A percentile compares a stretch with the other conserved stretches of the same genome.
Conservation (phyloP, 2,329 filamentous ascomycete species). For the Talaromyces sp. region DNA sequence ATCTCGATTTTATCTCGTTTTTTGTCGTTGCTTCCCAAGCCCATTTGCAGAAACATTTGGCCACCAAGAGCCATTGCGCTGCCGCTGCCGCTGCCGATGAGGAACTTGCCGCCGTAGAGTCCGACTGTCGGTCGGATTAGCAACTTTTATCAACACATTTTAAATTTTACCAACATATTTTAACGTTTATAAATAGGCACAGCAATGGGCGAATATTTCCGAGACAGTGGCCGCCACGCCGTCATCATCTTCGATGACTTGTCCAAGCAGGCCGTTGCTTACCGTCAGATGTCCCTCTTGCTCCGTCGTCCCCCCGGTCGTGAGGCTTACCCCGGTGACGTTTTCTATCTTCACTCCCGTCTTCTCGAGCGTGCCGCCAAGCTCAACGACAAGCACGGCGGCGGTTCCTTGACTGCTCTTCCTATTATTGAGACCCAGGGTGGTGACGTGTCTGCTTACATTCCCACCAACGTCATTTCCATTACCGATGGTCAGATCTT, state of each 20-base stretch:
- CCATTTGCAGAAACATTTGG: neutral
- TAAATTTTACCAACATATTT: neutral
- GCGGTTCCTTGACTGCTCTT: constrained; percentile 94
- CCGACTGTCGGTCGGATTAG: constrained; percentile 4
- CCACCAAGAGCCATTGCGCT: neutral
- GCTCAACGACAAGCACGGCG: constrained; percentile 92
- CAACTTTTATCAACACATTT: constrained; percentile 15
- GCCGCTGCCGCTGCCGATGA: constrained; percentile 10
- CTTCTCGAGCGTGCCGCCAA: constrained; percentile 98
- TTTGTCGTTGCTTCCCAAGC: constrained; percentile 1
- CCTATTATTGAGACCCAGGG: constrained; percentile 99
- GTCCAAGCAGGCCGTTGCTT: constrained; percentile 95
- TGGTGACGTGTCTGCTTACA: constrained; percentile 99
- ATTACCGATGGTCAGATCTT: constrained; percentile 99
- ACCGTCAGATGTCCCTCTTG: constrained; percentile 97
- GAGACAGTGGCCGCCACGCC: constrained; percentile 81
- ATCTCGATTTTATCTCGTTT: constrained; percentile 6
- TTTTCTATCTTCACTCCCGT: constrained; percentile 99
- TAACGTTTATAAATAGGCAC: constrained; percentile 10
- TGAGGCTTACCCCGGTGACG: constrained; percentile 99
- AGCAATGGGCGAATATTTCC: constrained; percentile 66
- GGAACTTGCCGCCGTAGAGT: constrained; percentile 17
- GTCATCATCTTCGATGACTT: constrained; percentile 92
- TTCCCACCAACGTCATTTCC: constrained; percentile 99
- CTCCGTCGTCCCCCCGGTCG: constrained; percentile 96